Percentiles rank a stretch among this genome's conserved stretches.
phyloP scores from a whole-genome alignment of 352 stramenopile species.

The Albugo candida region DNA sequence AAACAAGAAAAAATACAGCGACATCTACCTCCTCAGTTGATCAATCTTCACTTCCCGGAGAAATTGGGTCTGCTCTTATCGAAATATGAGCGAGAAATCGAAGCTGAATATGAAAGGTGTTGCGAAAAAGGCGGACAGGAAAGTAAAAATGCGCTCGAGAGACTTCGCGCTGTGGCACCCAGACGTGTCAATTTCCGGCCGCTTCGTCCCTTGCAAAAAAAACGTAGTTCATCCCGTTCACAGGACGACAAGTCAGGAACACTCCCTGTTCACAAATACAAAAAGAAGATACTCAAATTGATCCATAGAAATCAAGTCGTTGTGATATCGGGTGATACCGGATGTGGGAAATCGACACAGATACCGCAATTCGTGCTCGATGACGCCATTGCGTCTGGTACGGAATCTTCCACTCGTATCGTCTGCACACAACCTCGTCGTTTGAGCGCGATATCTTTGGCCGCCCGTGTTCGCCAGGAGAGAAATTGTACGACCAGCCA shows the following conservation, averaged over 20 bases:
- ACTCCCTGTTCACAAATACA: conserved; percentile 38
- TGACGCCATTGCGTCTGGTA: conserved; percentile 41
- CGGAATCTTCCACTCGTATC: conserved; percentile 41
- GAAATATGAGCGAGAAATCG: no score
- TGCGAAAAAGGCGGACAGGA: not conserved
- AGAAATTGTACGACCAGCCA: conserved; percentile 46
- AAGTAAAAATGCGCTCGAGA: not conserved
- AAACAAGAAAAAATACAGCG: conserved; percentile 54
- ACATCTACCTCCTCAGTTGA: conserved; percentile 12
- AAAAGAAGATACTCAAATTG: conserved; percentile 38
- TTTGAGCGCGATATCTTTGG: conserved; percentile 82
- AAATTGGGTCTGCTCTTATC: no score
- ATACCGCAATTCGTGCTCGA: conserved; percentile 88
- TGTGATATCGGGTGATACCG: conserved; percentile 87
- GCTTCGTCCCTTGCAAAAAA: not conserved
- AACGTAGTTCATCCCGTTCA: not conserved
- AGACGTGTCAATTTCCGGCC: not conserved
- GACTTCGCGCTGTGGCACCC: not conserved
- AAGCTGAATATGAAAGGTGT: no score
- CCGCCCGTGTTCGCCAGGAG: conserved; percentile 73
- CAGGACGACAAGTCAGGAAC: not conserved
- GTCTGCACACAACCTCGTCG: conserved; percentile 87
- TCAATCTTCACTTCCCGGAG: not conserved
- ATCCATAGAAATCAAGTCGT: conserved; percentile 71
- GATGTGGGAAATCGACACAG: conserved; percentile 87